Conservation (phyloP, 805 yeast genomes). For the Candida manassasensis region DNA sequence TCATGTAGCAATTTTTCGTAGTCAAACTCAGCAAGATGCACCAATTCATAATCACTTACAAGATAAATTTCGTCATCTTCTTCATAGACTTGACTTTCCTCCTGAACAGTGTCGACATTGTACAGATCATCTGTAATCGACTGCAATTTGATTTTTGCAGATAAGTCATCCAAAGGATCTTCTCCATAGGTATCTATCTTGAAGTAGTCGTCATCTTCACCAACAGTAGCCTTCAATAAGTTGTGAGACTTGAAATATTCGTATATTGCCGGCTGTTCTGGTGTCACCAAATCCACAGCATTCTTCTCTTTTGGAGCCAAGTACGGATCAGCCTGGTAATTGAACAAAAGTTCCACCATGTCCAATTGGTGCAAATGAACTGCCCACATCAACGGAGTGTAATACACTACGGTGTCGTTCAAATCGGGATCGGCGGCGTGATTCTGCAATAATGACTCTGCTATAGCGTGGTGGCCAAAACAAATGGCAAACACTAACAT, state of each 20-base stretch:
- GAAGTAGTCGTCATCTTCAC: conserved; percentile 15
- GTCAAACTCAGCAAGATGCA: conserved; percentile 42
- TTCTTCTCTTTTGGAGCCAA: conserved; percentile 32
- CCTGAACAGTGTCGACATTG: conserved; percentile 8
- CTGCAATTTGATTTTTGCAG: conserved; percentile 30
- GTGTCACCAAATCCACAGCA: conserved; percentile 56
- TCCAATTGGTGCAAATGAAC: conserved; percentile 55
- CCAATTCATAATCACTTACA: conserved; percentile 24
- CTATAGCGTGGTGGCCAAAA: conserved; percentile 44
- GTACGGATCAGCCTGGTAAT: conserved; percentile 60
- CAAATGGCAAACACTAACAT: conserved; percentile 49
- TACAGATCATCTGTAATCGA: conserved; percentile 18
- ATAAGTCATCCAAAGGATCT: conserved; percentile 31
- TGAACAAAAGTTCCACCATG: conserved; percentile 53
- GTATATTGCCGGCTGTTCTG: conserved; percentile 48
- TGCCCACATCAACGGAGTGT: conserved; percentile 86
- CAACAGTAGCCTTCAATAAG: conserved; percentile 17
- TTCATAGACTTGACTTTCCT: conserved; percentile 11
- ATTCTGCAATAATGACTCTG: conserved; percentile 41
- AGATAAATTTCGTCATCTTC: conserved; percentile 27
- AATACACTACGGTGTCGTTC: conserved; percentile 46
- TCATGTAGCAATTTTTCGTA: conserved; percentile 51
- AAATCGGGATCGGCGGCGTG: conserved; percentile 46
- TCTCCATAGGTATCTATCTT: conserved; percentile 21
- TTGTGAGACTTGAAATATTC: conserved; percentile 55